These are phyloP conservation scores for Lodderomyces jiufengensis DNA, from an alignment of 1,139 yeast species.

Conservation along the genomic window DNA sequence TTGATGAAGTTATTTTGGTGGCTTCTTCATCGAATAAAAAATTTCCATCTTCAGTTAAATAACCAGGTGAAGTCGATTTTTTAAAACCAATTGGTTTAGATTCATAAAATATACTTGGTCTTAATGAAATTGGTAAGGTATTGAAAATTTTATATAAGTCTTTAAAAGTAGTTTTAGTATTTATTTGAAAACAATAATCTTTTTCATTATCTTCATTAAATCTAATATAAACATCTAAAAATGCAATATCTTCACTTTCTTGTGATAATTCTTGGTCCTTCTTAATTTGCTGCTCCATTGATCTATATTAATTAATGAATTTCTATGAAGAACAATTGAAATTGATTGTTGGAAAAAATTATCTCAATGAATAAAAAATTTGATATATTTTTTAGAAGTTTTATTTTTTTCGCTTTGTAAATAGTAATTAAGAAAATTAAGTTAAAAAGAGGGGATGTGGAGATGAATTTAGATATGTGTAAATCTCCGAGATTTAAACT, in stretches of 20 bases:
- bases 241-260: conserved; percentile 21
- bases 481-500: too few relatives aligned
- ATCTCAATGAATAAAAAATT: too few relatives aligned
- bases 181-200: conserved; percentile 84
- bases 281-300: too few relatives aligned
- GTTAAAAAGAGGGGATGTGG: too few relatives aligned
- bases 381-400: too few relatives aligned
- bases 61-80: conserved; percentile 78
- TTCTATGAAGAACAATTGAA: too few relatives aligned
- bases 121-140: conserved; percentile 66
- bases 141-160: conserved; percentile 61
- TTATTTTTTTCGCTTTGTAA: too few relatives aligned
- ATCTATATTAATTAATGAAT: too few relatives aligned
- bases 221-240: conserved; percentile 70
- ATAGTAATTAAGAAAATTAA: too few relatives aligned
- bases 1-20: conserved; percentile 37
- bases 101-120: conserved; percentile 76
- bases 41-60: conserved; percentile 78
- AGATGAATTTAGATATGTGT: too few relatives aligned
- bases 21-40: conserved; percentile 65
- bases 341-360: too few relatives aligned
- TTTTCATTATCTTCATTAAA: conserved; percentile 81
- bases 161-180: conserved; percentile 52
- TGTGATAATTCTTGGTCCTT: not conserved
- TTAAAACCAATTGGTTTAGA: conserved; percentile 61